Base-by-base conservation (phyloP, 305 asterid genomes). In the Petunia hybrid region DNA sequence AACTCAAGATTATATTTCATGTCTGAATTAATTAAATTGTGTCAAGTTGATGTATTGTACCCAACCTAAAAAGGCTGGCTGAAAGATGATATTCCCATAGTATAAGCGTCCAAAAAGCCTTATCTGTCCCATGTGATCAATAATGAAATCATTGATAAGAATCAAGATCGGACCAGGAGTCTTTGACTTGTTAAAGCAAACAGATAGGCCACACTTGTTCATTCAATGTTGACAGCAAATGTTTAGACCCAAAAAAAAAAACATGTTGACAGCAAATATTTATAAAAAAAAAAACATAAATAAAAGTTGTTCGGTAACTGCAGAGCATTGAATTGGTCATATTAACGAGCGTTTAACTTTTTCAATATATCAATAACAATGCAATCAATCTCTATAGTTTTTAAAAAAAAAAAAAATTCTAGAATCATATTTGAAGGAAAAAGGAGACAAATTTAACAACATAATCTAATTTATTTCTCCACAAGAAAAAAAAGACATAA, bases 321-420 rank as follows among this genome's bases (percentile, higher is more conserved):
- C 39, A 63, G 3, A 63, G 16, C 43, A 69, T 69, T 43, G 76
- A 70, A 70, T 70, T 70, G 22, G 42, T 45, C 77, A 0, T 70
- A 42, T 4, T 36, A 35, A 35, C 57, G 5, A 14, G 0, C 63
- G 35, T 6, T 57, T 0, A n/a, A n/a, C 63, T 5, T 1, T n/a
- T 48, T 8, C 35, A 14, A 22, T 22, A 22, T 22, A 22, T 22
- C 8, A 14, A 13, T 13, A 14, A 7, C 3, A 10, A 46, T 10
- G 31, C 16, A 6, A 22, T 22, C 31, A 22, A 22, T 22, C 31
- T 22, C 31, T 22, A 22, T n/a, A n/a, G n/a, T n/a, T n/a, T n/a
- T n/a, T n/a, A 12, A 70, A 8, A 70, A 69, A 22, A 71, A 70
- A 70, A 2, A 5, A 46, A 71, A 22, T 45, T 71, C 76, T 43